A percentile compares a stretch with the other conserved stretches of the same genome.
These are phyloP conservation scores for Chimonanthus salicifolius DNA, from an alignment of 164 flowering plant species.

Conservation along the genomic window DNA sequence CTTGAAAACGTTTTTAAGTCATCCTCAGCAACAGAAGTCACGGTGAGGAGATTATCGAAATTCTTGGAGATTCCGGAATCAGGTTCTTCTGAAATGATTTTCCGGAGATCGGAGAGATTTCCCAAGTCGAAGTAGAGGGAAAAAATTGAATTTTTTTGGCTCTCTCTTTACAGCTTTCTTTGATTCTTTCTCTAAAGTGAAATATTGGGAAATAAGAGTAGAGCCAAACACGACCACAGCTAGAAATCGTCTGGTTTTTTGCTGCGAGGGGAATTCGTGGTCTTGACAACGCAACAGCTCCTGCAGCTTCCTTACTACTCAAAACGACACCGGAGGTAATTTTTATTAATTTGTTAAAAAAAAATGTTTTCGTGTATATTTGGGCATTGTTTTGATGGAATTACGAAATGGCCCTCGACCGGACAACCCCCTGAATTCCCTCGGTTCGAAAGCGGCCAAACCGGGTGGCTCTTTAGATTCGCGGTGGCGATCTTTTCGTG, in stretches of 20 bases:
- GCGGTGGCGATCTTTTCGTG: no score
- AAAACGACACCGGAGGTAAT: background rate
- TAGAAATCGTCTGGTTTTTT: background rate
- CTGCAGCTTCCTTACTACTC: background rate
- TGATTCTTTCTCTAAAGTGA: slow-evolving; percentile 5
- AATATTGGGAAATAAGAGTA: background rate
- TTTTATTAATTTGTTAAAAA: background rate
- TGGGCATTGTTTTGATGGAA: background rate
- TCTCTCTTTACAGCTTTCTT: slow-evolving; percentile 4
- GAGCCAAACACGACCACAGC: background rate
- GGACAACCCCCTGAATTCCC: background rate
- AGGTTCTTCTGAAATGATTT: slow-evolving; percentile 9
- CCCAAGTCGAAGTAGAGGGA: background rate
- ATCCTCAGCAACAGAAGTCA: slow-evolving; percentile 6
- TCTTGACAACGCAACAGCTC: background rate
- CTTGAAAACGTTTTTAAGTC: slow-evolving; percentile 4
- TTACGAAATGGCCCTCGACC: background rate
- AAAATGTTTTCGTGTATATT: no score
- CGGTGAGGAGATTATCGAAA: background rate
- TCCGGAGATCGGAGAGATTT: background rate
- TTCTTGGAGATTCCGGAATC: background rate
- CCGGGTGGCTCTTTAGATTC: no score
- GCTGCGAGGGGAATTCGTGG: background rate
- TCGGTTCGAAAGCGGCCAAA: background rate
- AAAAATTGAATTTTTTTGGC: background rate